A percentile compares a stretch with the other conserved stretches of the same genome.
Evolutionary conservation across 768 basidiomycete species (phyloP).

Genomic region (Suillus cothurnatus): DNA sequence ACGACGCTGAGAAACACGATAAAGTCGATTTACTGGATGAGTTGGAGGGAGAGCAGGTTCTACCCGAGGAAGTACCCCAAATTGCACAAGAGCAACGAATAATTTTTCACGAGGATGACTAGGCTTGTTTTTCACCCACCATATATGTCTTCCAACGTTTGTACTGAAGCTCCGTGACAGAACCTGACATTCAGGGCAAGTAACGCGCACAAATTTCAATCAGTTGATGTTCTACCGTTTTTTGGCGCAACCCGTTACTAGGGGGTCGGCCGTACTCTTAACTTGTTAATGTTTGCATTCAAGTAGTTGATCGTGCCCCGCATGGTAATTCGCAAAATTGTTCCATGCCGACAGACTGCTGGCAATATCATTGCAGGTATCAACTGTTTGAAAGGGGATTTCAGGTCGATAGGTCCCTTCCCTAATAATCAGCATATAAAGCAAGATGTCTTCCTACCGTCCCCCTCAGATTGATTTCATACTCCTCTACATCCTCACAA

Average conservation of each 20-base stretch:
- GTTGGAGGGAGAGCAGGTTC: not conserved
- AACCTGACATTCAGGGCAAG: not conserved
- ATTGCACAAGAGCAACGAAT: constrained; percentile 42
- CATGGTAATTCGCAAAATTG: not conserved
- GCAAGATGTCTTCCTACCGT: not conserved
- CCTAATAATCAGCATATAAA: not conserved
- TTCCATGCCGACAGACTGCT: not conserved
- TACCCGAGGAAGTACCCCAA: constrained; percentile 16
- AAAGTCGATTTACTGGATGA: constrained; percentile 7
- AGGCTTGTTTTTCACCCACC: constrained; percentile 2
- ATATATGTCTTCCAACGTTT: not conserved
- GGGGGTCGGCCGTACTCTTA: not conserved
- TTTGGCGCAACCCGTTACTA: not conserved
- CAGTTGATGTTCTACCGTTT: not conserved
- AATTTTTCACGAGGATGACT: constrained; percentile 56
- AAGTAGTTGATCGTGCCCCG: not conserved
- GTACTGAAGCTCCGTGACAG: not conserved
- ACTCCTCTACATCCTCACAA: not conserved
- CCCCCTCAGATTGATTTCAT: not conserved
- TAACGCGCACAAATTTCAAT: not conserved
- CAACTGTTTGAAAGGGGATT: not conserved
- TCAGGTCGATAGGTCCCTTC: not conserved
- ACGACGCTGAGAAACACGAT: constrained; percentile 3
- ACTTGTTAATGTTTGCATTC: not conserved
- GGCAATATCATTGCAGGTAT: not conserved